Evolutionary conservation across 139 green algal species (phyloP).

Genomic region (Micromonas pusilla): DNA sequence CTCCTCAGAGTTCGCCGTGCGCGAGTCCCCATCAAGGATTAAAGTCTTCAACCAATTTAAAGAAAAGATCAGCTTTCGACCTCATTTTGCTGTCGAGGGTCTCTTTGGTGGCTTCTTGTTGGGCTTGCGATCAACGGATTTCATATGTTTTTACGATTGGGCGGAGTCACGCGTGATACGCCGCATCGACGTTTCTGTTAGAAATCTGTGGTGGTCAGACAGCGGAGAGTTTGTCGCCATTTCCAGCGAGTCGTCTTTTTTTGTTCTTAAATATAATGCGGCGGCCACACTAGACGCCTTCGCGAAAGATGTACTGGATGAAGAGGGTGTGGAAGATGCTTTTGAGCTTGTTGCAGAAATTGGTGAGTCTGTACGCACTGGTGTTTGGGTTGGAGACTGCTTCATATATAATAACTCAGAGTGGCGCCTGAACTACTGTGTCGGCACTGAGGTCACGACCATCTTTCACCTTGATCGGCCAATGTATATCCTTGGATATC

Average conservation of each 20-base stretch:
- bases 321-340: conserved; percentile 90
- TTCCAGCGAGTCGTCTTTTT: conserved; percentile 69
- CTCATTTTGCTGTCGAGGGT: conserved; percentile 71
- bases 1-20: conserved; percentile 78
- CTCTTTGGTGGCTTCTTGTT: conserved; percentile 85
- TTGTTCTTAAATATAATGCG: conserved; percentile 71
- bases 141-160: conserved; percentile 98
- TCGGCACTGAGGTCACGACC: conserved; percentile 94
- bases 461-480: conserved; percentile 93
- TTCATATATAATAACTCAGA: conserved; percentile 96
- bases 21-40: conserved; percentile 55
- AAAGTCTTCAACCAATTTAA: conserved; percentile 57
- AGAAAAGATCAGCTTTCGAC: conserved; percentile 79
- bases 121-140: conserved; percentile 68
- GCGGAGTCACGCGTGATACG: conserved; percentile 56
- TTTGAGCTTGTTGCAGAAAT: conserved; percentile 95
- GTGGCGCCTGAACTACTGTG: conserved; percentile 95
- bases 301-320: conserved; percentile 48
- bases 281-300: conserved; percentile 41
- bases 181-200: conserved; percentile 83
- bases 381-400: conserved; percentile 88
- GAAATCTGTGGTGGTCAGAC: conserved; percentile 80
- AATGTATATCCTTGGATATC: conserved; percentile 95
- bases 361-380: conserved; percentile 57
- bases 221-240: conserved; percentile 78